Evolutionary conservation across 106 monocot genomes (phyloP).

Genomic region (Posidonia australis): DNA sequence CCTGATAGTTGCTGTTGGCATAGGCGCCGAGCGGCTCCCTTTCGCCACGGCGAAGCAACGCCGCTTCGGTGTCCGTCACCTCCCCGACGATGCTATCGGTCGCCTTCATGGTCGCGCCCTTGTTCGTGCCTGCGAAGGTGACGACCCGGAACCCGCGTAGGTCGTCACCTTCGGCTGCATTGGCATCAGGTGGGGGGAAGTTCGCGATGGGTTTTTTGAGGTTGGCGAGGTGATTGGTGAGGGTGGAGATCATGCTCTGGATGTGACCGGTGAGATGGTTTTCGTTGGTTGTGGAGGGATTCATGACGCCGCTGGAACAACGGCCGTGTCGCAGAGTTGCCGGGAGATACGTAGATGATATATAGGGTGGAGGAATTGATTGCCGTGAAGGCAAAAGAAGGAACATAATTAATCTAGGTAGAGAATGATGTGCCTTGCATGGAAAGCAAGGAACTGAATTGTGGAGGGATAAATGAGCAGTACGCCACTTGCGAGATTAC

Average conservation of each 20-base stretch:
- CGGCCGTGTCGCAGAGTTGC: too few relatives aligned
- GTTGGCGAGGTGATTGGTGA: constrained; percentile 5
- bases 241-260: constrained; percentile 6
- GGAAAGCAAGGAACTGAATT: too few relatives aligned
- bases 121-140: constrained; percentile 18
- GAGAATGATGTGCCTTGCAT: too few relatives aligned
- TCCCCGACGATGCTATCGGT: background rate
- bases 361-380: too few relatives aligned
- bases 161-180: background rate
- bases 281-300: background rate
- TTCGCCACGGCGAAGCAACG: background rate
- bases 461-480: too few relatives aligned
- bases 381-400: too few relatives aligned
- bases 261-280: constrained; percentile 5
- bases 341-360: too few relatives aligned
- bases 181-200: too few relatives aligned
- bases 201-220: too few relatives aligned
- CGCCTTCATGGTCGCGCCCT: constrained; percentile 6
- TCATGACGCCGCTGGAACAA: background rate
- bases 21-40: constrained; percentile 1
- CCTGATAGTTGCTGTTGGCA: constrained; percentile 21
- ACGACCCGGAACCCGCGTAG: background rate
- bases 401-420: too few relatives aligned
- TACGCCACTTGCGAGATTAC: too few relatives aligned
- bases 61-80: background rate